Conservation (phyloP, 805 yeast genomes). For the Saturnispora zaruensis region DNA sequence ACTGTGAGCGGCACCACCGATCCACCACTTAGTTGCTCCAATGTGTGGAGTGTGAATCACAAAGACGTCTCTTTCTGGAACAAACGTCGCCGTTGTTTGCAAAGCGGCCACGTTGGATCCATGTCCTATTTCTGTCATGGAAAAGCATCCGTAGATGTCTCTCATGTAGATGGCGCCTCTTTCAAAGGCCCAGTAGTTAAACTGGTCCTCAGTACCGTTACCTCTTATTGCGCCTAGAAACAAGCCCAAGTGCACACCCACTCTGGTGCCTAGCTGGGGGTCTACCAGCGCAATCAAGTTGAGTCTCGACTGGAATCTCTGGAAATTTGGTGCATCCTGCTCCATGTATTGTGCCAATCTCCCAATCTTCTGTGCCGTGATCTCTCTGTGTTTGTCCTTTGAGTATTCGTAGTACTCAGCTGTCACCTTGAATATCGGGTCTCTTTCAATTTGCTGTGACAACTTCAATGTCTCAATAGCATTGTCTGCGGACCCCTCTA, state of each 20-base stretch:
- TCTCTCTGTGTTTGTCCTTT: slow-evolving; percentile 49
- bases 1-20: slow-evolving; percentile 95
- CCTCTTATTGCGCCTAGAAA: slow-evolving; percentile 78
- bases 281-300: slow-evolving; percentile 58
- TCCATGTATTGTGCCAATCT: slow-evolving; percentile 56
- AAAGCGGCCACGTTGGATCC: slow-evolving; percentile 91
- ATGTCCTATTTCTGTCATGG: slow-evolving; percentile 89
- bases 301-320: slow-evolving; percentile 49
- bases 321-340: slow-evolving; percentile 29
- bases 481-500: slow-evolving; percentile 42
- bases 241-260: slow-evolving; percentile 83
- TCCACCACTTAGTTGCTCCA: slow-evolving; percentile 98
- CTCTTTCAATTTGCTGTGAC: slow-evolving; percentile 54
- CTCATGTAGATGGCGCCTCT: slow-evolving; percentile 53
- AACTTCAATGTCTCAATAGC: slow-evolving; percentile 40
- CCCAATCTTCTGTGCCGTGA: slow-evolving; percentile 52
- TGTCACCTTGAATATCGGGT: slow-evolving; percentile 52
- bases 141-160: slow-evolving; percentile 78
- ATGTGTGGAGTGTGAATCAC: slow-evolving; percentile 77
- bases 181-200: slow-evolving; percentile 70
- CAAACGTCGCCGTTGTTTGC: slow-evolving; percentile 86
- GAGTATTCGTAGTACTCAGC: slow-evolving; percentile 49
- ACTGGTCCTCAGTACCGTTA: slow-evolving; percentile 79
- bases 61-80: slow-evolving; percentile 56
- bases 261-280: slow-evolving; percentile 71